These are phyloP conservation scores for Neopestalotiopsis clavispora DNA, from an alignment of 2,329 filamentous ascomycete species.

Conservation along the genomic window DNA sequence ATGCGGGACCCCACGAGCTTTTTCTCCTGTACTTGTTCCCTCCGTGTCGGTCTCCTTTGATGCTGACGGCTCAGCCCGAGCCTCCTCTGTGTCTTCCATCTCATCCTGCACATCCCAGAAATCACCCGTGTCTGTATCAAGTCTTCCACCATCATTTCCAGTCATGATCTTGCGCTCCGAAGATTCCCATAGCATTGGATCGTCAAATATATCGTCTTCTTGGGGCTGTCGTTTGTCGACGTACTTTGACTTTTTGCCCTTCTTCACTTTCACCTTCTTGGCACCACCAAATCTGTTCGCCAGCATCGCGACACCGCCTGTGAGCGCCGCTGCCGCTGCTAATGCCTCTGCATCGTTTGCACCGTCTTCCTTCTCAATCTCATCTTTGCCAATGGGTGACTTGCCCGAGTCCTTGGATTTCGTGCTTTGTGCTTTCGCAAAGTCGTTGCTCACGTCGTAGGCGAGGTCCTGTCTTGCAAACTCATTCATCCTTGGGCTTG, in stretches of 20 bases:
- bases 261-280: slow-evolving; percentile 38
- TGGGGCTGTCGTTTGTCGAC: slow-evolving; percentile 43
- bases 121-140: slow-evolving; percentile 31
- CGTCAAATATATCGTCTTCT: slow-evolving; percentile 51
- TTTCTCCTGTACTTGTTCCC: slow-evolving; percentile 18
- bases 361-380: slow-evolving; percentile 16
- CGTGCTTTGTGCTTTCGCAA: slow-evolving; percentile 24
- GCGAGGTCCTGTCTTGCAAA: slow-evolving; percentile 19
- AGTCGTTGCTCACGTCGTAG: slow-evolving; percentile 29
- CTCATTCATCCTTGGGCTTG: slow-evolving; percentile 16
- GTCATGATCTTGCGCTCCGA: slow-evolving; percentile 42
- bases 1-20: slow-evolving; percentile 17
- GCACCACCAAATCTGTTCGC: slow-evolving; percentile 39
- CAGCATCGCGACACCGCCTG: slow-evolving; percentile 39
- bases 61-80: neutral
- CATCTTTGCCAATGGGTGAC: slow-evolving; percentile 18
- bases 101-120: slow-evolving; percentile 26
- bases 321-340: slow-evolving; percentile 27
- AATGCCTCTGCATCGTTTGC: slow-evolving; percentile 23
- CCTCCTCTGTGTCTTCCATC: slow-evolving; percentile 19
- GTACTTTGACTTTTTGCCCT: slow-evolving; percentile 41
- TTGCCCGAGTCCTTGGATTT: slow-evolving; percentile 18
- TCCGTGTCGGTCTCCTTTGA: neutral
- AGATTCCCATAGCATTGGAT: slow-evolving; percentile 49
- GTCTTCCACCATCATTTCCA: slow-evolving; percentile 23